Base-by-base conservation (phyloP, 805 yeast genomes). In the Starmera pachycereana region DNA sequence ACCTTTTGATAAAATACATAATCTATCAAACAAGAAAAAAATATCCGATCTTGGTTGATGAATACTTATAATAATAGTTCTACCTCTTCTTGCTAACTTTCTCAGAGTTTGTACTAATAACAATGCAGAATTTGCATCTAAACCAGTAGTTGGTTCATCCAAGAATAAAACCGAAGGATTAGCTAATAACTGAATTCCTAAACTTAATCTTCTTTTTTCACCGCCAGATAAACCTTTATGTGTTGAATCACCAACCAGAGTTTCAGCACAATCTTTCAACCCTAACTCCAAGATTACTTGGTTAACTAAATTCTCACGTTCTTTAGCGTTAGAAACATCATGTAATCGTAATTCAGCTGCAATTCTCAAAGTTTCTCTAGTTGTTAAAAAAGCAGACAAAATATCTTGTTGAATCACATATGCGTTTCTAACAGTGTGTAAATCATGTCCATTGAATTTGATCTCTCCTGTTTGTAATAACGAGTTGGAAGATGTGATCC, bases 41-140 rank as follows among this genome's bases (percentile, higher is more conserved):
- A 87, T 83, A 55, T 87, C 95, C 0, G 86, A 75, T 32, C 95
- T 62, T 0, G 96, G 95, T 56, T 87, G 96, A 57, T 87, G 95
- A 33, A 87, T 81, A 43, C 88, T 79, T 56, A 84, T 66, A 6
- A 87, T 68, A 33, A 86, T 69, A 0, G 94, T 82, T 44, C 88
- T 72, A 0, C 90, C 89, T 29, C 61, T 58, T 35, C 54, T 54
- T 0, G 89, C 77, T 29, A 81, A 62, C 42, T 72, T 70, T 45
- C 76, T 73, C 44, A 87, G 64, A 0, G 87, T 75, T 39, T 70
- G 66, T 14, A 86, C 72, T 31, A 86, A 65, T 40, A 81, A 60
- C 48, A 67, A 74, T 0, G 95, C 92, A 12, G 88, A 78, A 45
- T 76, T 75, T 8, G 95, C 81, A 58, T 86, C 96, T 19, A 86